Evolutionary conservation across 2,329 filamentous ascomycete genomes (phyloP), one percentile per base, ranked within the genome.

Genomic region (Pleomassaria siparia): DNA sequence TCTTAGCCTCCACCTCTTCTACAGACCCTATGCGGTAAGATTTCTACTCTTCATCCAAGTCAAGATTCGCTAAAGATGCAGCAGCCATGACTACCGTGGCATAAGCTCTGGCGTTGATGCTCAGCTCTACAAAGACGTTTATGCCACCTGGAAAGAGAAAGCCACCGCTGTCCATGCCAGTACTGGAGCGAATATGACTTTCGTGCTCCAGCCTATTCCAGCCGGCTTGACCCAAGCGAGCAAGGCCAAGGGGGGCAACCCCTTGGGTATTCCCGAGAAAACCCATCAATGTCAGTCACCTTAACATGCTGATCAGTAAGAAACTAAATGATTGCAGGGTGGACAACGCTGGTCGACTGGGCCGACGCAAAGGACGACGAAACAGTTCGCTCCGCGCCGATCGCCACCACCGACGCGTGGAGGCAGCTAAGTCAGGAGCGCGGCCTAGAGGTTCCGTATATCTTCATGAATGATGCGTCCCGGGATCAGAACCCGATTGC

Each of bases 391-490:
- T 26, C 47, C 2, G 50, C 47, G 10, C n/a, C n/a, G n/a, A n/a
- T n/a, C n/a, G n/a, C n/a, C n/a, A n/a, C n/a, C n/a, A n/a, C n/a
- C n/a, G n/a, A n/a, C n/a, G n/a, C n/a, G n/a, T n/a, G n/a, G n/a
- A n/a, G n/a, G n/a, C n/a, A n/a, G n/a, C n/a, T n/a, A n/a, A n/a
- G n/a, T n/a, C n/a, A n/a, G n/a, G n/a, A n/a, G n/a, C n/a, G n/a
- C n/a, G n/a, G n/a, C n/a, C n/a, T n/a, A n/a, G n/a, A n/a, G n/a
- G n/a, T n/a, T n/a, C n/a, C n/a, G n/a, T n/a, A n/a, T n/a, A n/a
- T n/a, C n/a, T 66, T 53, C 47, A 55, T 61, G 51, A 66, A 64
- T 29, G 53, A 66, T 40, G 58, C 56, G 1, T 49, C 54, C 1
- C 33, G 51, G n/a, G 49, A 52, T 8, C 64, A 69, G 51, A 56